Conservation (phyloP, 306 rosid genomes). For the Fagus sylvatica region DNA sequence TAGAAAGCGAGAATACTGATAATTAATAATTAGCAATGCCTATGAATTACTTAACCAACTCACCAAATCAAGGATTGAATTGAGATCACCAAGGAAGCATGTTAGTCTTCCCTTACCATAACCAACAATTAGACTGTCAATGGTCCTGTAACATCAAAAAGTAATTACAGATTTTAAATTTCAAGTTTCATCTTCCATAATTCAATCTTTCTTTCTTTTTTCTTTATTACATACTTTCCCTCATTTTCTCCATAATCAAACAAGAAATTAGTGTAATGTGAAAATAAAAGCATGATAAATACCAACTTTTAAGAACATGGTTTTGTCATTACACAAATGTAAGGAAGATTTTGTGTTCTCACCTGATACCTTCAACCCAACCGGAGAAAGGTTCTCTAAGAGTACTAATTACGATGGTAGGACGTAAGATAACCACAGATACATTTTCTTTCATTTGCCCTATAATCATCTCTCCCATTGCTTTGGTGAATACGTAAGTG, state of each 20-base stretch:
- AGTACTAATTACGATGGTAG: slow-evolving; percentile 74
- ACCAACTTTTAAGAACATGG: too few species aligned
- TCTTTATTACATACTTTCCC: not conserved
- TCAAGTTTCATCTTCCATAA: too few species aligned
- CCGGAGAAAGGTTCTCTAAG: slow-evolving; percentile 82
- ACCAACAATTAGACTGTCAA: slow-evolving; percentile 66
- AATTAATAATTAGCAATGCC: too few species aligned
- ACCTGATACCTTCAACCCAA: slow-evolving; percentile 85
- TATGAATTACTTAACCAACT: slow-evolving; percentile 22
- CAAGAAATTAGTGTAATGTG: not conserved
- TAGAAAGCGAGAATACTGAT: too few species aligned
- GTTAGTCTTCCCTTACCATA: slow-evolving; percentile 76
- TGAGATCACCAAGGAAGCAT: slow-evolving; percentile 52
- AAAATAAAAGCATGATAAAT: not conserved
- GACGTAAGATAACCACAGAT: slow-evolving; percentile 56
- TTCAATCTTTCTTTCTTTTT: too few species aligned
- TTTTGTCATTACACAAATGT: too few species aligned
- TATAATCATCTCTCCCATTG: slow-evolving; percentile 76
- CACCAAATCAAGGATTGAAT: slow-evolving; percentile 57
- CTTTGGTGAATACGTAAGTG: slow-evolving; percentile 81
- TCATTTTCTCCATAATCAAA: slow-evolving; percentile 17
- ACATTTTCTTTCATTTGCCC: slow-evolving; percentile 40
- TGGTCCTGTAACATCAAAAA: slow-evolving; percentile 52
- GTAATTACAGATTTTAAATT: too few species aligned
- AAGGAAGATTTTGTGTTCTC: not conserved